Evolutionary conservation across 176 grass and related monocot species (phyloP), one percentile per base, ranked within the genome.

Genomic region (Triticum turgidum): DNA sequence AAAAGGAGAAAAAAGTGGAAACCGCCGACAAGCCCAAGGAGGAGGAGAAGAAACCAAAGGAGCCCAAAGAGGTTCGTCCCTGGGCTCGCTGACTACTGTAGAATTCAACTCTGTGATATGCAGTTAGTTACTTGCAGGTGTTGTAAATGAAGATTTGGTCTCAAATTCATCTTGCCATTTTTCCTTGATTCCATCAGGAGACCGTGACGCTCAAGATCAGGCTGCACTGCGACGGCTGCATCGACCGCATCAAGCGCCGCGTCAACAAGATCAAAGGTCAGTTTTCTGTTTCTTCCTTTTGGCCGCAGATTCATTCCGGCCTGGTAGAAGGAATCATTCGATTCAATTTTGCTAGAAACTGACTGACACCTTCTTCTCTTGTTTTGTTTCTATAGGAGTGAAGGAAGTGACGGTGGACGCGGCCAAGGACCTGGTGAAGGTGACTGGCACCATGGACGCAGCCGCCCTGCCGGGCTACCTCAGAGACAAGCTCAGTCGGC

Each of bases 191-290:
- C 1, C 47, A 17, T 24, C 81, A 88, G 86, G 91, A 94, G 82
- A 96, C 92, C 13, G 92, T 98, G 81, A 83, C 93, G 79, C 97
- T 98, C 41, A 98, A 94, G 94, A 96, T 98, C 64, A 88, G 93
- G 6, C 92, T 98, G 29, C 97, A 98, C 87, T 96, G 97, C 79
- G 92, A 92, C 0, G 97, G 97, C 51, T 98, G 97, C 90, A 87
- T 98, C 62, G 81, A 92, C 42, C 87, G 90, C 77, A 98, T 98
- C 86, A 86, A 47, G 73, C 89, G 87, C 45, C 88, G 76, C 69
- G 86, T 96, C 27, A 21, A 17, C 80, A 98, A 96, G 91, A 92
- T 96, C 79, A 94, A 91, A 91, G 97, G 96, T 94, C 84, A 61
- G 42, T 0, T 41, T 58, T 47, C 17, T 6, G 5, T 18, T 18